phyloP scores from a whole-genome alignment of 1,284 basidiomycete species.

The Ustilago trichophora region DNA sequence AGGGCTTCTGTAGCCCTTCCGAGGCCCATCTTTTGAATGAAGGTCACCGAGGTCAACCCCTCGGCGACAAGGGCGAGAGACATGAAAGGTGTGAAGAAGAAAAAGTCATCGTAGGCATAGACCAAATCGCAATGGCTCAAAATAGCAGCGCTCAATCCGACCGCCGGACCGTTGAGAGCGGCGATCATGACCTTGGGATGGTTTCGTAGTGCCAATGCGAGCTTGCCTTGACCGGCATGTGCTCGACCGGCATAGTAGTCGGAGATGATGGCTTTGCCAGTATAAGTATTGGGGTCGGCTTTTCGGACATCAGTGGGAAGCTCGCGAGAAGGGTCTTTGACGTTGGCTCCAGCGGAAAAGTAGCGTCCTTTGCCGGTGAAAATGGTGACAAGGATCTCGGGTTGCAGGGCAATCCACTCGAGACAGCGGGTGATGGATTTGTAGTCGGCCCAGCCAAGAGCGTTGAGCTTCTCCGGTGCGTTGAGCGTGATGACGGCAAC shows the following conservation, averaged over 20 bases:
- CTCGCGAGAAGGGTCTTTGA: constrained; percentile 42
- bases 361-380: constrained; percentile 52
- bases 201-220: constrained; percentile 23
- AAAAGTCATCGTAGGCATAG: constrained; percentile 52
- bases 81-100: constrained; percentile 52
- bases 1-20: constrained; percentile 50
- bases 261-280: constrained; percentile 13
- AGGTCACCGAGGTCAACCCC: constrained; percentile 40
- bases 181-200: constrained; percentile 51
- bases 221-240: constrained; percentile 18
- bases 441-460: constrained; percentile 32
- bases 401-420: constrained; percentile 46
- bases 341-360: constrained; percentile 52
- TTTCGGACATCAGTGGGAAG: constrained; percentile 11
- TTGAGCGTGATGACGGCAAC: constrained; percentile 47
- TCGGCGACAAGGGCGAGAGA: constrained; percentile 50
- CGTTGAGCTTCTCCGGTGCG: constrained; percentile 42
- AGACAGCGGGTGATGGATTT: constrained; percentile 31
- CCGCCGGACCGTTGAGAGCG: constrained; percentile 53
- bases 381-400: constrained; percentile 41
- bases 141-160: constrained; percentile 46
- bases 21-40: constrained; percentile 44
- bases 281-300: constrained; percentile 11
- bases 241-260: constrained; percentile 25
- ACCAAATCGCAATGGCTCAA: constrained; percentile 51